A percentile compares a stretch with the other conserved stretches of the same genome.
These are phyloP conservation scores for Lactarius indigo DNA, from an alignment of 768 basidiomycete species.

Conservation along the genomic window DNA sequence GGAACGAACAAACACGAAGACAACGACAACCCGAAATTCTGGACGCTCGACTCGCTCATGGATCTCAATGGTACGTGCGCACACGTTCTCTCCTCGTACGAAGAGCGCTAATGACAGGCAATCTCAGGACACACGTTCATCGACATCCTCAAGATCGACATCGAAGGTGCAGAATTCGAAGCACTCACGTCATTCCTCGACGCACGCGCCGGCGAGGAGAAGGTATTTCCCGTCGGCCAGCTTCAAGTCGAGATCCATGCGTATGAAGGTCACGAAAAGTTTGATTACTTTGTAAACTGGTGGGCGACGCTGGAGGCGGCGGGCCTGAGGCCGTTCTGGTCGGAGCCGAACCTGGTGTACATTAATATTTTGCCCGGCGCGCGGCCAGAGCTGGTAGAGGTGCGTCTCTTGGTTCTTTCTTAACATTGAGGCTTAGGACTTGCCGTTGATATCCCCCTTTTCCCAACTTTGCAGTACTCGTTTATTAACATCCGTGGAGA, in stretches of 20 bases:
- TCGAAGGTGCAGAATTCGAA: constrained; percentile 66
- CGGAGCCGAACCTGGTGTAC: constrained; percentile 51
- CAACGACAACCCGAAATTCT: constrained; percentile 48
- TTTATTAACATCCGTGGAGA: constrained; percentile 9
- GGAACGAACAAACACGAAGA: constrained; percentile 43
- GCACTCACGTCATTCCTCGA: constrained; percentile 46
- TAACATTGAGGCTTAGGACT: background rate
- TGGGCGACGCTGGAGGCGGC: constrained; percentile 67
- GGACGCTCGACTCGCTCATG: constrained; percentile 62
- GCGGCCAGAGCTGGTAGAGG: constrained; percentile 41
- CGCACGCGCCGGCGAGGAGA: constrained; percentile 29
- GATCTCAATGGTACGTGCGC: constrained; percentile 47
- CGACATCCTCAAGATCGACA: constrained; percentile 69
- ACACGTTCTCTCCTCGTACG: no score
- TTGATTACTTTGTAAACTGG: constrained; percentile 55
- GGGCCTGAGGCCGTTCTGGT: constrained; percentile 68
- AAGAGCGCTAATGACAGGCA: no score
- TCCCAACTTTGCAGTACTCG: constrained; percentile 37
- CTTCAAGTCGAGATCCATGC: constrained; percentile 65
- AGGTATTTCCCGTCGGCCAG: constrained; percentile 60
- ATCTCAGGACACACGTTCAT: constrained; percentile 57
- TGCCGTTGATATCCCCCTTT: no score
- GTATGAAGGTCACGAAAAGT: constrained; percentile 32
- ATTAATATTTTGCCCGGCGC: constrained; percentile 38
- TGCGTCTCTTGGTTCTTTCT: constrained; percentile 15